Conservation (phyloP, 208 protist genomes). For the Trypanosoma scelopori region DNA sequence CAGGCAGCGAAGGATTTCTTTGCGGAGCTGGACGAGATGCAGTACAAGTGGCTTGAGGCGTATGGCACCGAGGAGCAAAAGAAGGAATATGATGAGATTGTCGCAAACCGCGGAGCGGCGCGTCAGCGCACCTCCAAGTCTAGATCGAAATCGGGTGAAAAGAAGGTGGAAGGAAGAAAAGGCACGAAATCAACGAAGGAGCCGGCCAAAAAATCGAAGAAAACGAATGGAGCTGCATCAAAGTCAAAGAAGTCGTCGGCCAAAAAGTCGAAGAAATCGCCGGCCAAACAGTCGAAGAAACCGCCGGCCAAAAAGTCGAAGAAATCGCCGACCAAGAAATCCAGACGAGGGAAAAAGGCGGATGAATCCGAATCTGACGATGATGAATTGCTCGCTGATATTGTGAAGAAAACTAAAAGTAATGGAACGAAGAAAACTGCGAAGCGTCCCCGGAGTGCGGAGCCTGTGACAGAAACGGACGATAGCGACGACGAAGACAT, state of each 20-base stretch:
- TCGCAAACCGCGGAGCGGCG: conserved; percentile 59
- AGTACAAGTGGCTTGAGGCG: conserved; percentile 84
- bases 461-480: conserved; percentile 28
- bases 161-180: conserved; percentile 21
- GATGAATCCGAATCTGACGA: conserved; percentile 33
- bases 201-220: conserved; percentile 38
- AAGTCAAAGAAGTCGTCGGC: conserved; percentile 22
- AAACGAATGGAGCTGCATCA: conserved; percentile 18
- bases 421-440: conserved; percentile 18
- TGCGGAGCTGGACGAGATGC: conserved; percentile 82
- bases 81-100: conserved; percentile 80
- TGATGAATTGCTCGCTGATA: not conserved
- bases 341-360: conserved; percentile 38
- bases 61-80: conserved; percentile 90
- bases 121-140: conserved; percentile 26
- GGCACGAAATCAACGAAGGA: not conserved
- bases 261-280: conserved; percentile 15
- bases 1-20: conserved; percentile 83
- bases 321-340: too few species aligned
- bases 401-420: conserved; percentile 11
- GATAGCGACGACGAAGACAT: conserved; percentile 71
- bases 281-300: conserved; percentile 7
- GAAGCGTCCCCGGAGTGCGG: conserved; percentile 34
- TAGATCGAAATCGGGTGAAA: conserved; percentile 26
- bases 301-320: conserved; percentile 9